phyloP scores from a whole-genome alignment of 441 rosid species.

The Dalechampia spathulata region DNA sequence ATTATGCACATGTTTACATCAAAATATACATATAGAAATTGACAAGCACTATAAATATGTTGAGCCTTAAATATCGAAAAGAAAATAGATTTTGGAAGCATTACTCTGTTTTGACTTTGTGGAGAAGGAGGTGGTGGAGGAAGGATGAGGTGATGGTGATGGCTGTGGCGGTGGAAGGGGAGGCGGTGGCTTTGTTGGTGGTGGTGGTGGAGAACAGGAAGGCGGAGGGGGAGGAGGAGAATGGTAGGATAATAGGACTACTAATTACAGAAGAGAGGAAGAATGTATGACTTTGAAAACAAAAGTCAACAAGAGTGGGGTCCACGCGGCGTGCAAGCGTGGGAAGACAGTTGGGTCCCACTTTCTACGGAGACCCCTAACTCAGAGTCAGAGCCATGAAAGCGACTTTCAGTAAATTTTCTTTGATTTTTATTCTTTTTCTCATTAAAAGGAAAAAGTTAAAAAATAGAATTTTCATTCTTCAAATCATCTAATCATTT shows the following conservation, averaged over 20 bases:
- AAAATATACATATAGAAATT: slow-evolving; percentile 1
- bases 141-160: background rate
- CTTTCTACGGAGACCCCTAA: background rate
- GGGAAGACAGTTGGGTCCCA: slow-evolving; percentile 50
- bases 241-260: slow-evolving; percentile 13
- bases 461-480: background rate
- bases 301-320: slow-evolving; percentile 54
- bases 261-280: no score
- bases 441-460: no score
- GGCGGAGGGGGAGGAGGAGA: background rate
- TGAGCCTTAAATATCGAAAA: background rate
- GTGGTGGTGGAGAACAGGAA: background rate
- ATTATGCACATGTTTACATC: no score
- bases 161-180: background rate
- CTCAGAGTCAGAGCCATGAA: slow-evolving; percentile 73
- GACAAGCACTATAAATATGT: slow-evolving; percentile 11
- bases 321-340: slow-evolving; percentile 93
- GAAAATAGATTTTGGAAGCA: background rate
- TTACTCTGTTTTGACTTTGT: background rate
- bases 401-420: slow-evolving; percentile 20
- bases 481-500: slow-evolving; percentile 17
- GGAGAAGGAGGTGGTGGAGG: slow-evolving; percentile 1
- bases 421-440: no score
- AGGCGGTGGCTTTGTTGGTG: background rate
- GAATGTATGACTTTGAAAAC: slow-evolving; percentile 14